Evolutionary conservation across 1,284 basidiomycete genomes (phyloP).

Genomic region (Pyrrhoderma lamaoense): DNA sequence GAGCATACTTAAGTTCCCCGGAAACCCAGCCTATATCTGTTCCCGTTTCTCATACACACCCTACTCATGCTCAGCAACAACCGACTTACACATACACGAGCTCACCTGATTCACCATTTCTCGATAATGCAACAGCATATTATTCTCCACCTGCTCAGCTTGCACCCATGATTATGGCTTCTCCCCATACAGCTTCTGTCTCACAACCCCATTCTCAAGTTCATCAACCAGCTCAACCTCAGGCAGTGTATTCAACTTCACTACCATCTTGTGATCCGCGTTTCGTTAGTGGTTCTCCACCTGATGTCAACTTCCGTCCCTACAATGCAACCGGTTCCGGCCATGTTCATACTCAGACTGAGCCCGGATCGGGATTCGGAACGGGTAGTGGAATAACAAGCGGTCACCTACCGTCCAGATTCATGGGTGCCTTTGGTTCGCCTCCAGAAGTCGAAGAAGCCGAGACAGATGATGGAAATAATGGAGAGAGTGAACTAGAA

Average conservation of each 20-base stretch:
- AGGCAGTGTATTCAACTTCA: conserved; percentile 6
- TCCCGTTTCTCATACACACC: conserved; percentile 9
- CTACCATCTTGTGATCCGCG: conserved; percentile 13
- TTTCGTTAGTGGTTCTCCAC: conserved; percentile 18
- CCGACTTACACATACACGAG: conserved; percentile 10
- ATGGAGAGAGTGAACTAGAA: conserved; percentile 8
- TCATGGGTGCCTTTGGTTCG: conserved; percentile 14
- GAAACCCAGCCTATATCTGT: not conserved
- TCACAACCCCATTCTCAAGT: not conserved
- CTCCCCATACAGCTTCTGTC: conserved; percentile 3
- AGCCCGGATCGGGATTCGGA: not conserved
- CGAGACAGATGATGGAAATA: conserved; percentile 11
- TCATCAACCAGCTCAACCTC: conserved; percentile 2
- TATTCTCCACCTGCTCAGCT: conserved; percentile 12
- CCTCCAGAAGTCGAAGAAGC: not conserved
- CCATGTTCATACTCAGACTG: not conserved
- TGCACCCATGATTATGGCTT: conserved; percentile 3
- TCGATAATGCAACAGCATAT: conserved; percentile 11
- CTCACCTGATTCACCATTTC: conserved; percentile 15
- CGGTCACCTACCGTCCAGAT: not conserved
- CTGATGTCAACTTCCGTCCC: conserved; percentile 8
- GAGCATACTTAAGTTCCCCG: too few relatives aligned
- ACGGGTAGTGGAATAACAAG: not conserved
- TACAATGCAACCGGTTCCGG: conserved; percentile 5
- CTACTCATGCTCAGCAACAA: not conserved